Conservation (phyloP, 495 filamentous ascomycete species). For the Aspergillus steynii region DNA sequence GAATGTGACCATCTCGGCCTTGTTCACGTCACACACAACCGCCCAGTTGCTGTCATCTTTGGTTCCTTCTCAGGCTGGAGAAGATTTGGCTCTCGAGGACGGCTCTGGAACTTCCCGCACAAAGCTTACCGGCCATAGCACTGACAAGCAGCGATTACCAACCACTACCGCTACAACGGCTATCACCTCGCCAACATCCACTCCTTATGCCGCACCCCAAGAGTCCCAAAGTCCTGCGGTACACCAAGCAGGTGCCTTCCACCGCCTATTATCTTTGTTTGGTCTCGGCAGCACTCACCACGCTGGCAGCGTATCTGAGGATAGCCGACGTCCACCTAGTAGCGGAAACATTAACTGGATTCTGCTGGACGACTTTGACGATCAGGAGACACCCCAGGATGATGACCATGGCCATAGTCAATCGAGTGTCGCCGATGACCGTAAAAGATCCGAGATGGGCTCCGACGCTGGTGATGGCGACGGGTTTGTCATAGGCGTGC, state of each 20-base stretch:
- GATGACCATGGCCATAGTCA: slow-evolving; percentile 4
- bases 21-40: slow-evolving; percentile 94
- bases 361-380: slow-evolving; percentile 64
- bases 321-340: slow-evolving; percentile 72
- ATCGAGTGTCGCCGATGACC: slow-evolving; percentile 7
- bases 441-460: slow-evolving; percentile 24
- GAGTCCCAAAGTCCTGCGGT: slow-evolving; percentile 20
- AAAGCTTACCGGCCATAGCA: slow-evolving; percentile 23
- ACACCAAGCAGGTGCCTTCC: slow-evolving; percentile 54
- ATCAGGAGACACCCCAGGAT: slow-evolving; percentile 42
- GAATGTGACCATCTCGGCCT: slow-evolving; percentile 87
- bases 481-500: slow-evolving; percentile 86
- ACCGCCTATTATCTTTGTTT: slow-evolving; percentile 53
- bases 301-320: slow-evolving; percentile 33
- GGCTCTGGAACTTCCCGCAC: slow-evolving; percentile 27
- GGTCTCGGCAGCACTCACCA: slow-evolving; percentile 43
- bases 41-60: slow-evolving; percentile 91
- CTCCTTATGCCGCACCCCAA: slow-evolving; percentile 22
- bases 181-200: slow-evolving; percentile 28
- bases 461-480: slow-evolving; percentile 48
- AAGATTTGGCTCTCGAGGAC: slow-evolving; percentile 56
- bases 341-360: slow-evolving; percentile 84
- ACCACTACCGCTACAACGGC: slow-evolving; percentile 27
- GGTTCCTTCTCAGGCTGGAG: slow-evolving; percentile 66
- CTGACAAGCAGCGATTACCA: slow-evolving; percentile 22